A percentile compares a stretch with the other conserved stretches of the same genome.
phyloP scores from a whole-genome alignment of 2,329 filamentous ascomycete species.

The Cucurbitaria berberidis region DNA sequence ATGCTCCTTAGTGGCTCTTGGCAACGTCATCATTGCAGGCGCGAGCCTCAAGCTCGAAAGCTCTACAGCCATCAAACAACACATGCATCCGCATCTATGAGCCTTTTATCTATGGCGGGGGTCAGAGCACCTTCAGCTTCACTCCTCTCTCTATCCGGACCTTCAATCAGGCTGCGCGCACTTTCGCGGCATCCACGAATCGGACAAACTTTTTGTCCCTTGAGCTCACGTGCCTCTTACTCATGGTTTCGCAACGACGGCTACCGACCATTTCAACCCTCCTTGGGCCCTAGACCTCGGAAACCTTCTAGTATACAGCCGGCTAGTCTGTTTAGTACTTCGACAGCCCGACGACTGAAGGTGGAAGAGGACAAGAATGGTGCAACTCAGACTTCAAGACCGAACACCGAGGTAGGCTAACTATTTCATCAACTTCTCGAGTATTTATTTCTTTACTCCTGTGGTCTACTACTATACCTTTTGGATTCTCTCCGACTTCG shows the following conservation, averaged over 20 bases:
- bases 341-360: constrained; percentile 12
- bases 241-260: constrained; percentile 23
- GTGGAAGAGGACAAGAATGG: constrained; percentile 15
- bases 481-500: neutral
- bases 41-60: constrained; percentile 10
- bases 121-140: constrained; percentile 18
- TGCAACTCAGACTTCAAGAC: neutral
- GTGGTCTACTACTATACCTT: neutral
- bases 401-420: constrained; percentile 22
- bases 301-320: constrained; percentile 3
- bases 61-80: constrained; percentile 15
- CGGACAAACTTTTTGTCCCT: constrained; percentile 24
- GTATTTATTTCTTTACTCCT: neutral
- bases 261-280: constrained; percentile 2
- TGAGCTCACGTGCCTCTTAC: constrained; percentile 41
- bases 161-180: constrained; percentile 11
- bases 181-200: constrained; percentile 16
- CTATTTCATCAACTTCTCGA: neutral
- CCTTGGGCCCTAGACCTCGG: constrained; percentile 3
- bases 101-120: constrained; percentile 23
- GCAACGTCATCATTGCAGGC: constrained; percentile 9
- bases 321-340: constrained; percentile 26
- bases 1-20: constrained; percentile 15
- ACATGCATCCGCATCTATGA: constrained; percentile 13
- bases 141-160: constrained; percentile 8